Evolutionary conservation across 2,329 filamentous ascomycete species (phyloP), one percentile per base, ranked within the genome.

Genomic region (Aspergillus sp.): DNA sequence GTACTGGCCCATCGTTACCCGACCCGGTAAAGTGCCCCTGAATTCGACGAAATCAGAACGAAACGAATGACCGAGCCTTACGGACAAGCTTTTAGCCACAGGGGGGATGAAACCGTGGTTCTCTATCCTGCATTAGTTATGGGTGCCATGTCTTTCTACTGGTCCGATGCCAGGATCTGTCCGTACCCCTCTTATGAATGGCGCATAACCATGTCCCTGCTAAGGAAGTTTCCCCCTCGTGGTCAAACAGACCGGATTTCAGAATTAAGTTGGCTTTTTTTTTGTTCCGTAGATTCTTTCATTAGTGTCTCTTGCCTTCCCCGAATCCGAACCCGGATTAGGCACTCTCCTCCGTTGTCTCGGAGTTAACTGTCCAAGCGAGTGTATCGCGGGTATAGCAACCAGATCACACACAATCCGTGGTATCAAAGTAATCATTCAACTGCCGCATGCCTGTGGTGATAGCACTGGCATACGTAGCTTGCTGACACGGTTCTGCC

Each of bases 1-100:
- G 47, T 46, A 56, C 17, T 38, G 34, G 34, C 6, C 45, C 47
- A 60, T 57, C 54, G 29, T 50, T 60, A 42, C 58, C 52, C 5
- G 31, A 41, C 49, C 20, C 5, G 56, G 56, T 49, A 53, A 53
- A 47, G 52, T 49, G 44, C 29, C 53, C 47, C 53, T 49, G 54
- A 29, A 29, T 29, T 29, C 25, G 3, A 29, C 25, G 9, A 29
- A 29, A 29, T 29, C 6, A 7, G 25, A 10, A 10, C 25, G 11
- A 25, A 29, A 7, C 9, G 4, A 29, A 29, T 11, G 25, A 7
- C 25, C 25, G 56, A 57, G 58, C 56, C 58, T 51, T 57, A 54
- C 54, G 54, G 58, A 59, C 58, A 60, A 60, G 58, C 58, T 60
- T 60, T 60, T 60, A 59, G 55, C 58, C 56, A 60, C 54, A 50